These are phyloP conservation scores for Bruguiera sexangula DNA, from an alignment of 345 rosid genomes.

Conservation along the genomic window DNA sequence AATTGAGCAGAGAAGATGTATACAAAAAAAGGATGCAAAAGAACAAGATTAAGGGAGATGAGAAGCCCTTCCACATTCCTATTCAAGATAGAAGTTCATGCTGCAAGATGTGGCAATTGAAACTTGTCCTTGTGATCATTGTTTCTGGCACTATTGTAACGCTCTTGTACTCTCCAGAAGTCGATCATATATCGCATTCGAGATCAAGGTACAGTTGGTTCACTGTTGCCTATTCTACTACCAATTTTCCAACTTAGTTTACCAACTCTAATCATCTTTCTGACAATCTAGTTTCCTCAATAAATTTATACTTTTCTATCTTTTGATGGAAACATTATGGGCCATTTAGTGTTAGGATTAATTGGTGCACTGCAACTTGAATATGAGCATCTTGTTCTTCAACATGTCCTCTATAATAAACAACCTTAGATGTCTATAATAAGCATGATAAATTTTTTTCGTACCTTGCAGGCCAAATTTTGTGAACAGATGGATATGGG, in stretches of 20 bases:
- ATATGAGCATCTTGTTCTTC: too few relatives aligned
- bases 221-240: background rate
- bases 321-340: background rate
- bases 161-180: constrained; percentile 18
- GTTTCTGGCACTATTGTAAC: constrained; percentile 18
- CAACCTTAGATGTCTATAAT: too few relatives aligned
- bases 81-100: constrained; percentile 15
- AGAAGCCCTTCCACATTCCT: constrained; percentile 19
- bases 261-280: background rate
- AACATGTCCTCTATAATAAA: too few relatives aligned
- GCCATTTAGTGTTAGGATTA: background rate
- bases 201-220: constrained; percentile 18
- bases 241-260: background rate
- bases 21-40: constrained; percentile 24
- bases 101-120: constrained; percentile 17
- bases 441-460: background rate
- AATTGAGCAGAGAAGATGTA: constrained; percentile 22
- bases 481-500: constrained; percentile 36
- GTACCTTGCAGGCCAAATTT: constrained; percentile 14
- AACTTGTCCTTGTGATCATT: constrained; percentile 16
- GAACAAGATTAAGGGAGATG: constrained; percentile 20
- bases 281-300: background rate
- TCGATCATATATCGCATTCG: constrained; percentile 23
- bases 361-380: background rate
- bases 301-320: background rate